These are phyloP conservation scores for Brassica rapa DNA, from an alignment of 345 rosid species.

Conservation along the genomic window DNA sequence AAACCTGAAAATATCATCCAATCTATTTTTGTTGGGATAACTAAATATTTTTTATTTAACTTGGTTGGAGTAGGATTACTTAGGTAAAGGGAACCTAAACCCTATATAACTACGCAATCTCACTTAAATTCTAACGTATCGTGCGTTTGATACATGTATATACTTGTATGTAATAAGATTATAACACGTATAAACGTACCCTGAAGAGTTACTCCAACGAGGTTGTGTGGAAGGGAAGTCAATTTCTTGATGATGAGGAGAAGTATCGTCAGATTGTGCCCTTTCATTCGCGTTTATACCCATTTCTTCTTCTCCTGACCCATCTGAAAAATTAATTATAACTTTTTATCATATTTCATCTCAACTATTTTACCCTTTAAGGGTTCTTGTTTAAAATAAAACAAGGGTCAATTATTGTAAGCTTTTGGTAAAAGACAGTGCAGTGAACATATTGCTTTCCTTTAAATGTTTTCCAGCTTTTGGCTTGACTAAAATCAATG, in stretches of 20 bases:
- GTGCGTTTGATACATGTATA: conserved; percentile 2
- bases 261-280: conserved; percentile 48
- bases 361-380: conserved; percentile 25
- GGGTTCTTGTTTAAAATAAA: conserved; percentile 18
- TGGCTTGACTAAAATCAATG: background rate
- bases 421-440: conserved; percentile 31
- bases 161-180: background rate
- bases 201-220: conserved; percentile 77
- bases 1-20: background rate
- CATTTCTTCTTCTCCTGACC: conserved; percentile 75
- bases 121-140: background rate
- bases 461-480: conserved; percentile 10
- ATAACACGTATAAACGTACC: conserved; percentile 48
- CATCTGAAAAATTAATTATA: conserved; percentile 49
- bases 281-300: conserved; percentile 49
- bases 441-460: conserved; percentile 31
- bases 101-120: background rate
- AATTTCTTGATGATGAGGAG: conserved; percentile 52
- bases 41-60: conserved; percentile 11
- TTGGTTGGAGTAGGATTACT: conserved; percentile 20
- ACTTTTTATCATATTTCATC: background rate
- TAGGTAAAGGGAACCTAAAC: conserved; percentile 30
- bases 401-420: background rate
- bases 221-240: conserved; percentile 50
- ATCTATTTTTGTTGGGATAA: background rate